A percentile compares a stretch with the other conserved stretches of the same genome.
Evolutionary conservation across 1,284 basidiomycete genomes (phyloP).

Genomic region (Golubevia sp.): DNA sequence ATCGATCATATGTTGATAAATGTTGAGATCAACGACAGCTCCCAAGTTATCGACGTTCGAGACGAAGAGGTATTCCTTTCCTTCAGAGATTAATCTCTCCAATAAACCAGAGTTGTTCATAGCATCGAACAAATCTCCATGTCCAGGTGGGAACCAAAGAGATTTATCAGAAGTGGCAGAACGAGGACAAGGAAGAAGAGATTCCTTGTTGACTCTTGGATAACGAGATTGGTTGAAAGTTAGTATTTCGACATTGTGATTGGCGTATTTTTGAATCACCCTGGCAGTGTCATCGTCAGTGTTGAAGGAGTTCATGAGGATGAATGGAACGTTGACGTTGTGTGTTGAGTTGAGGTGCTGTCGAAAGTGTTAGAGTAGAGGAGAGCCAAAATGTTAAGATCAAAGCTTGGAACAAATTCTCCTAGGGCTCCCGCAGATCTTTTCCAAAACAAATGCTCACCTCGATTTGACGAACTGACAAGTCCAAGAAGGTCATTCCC

Average conservation of each 20-base stretch:
- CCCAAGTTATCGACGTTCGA: constrained; percentile 99
- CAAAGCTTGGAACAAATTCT: neutral
- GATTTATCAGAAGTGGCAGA: constrained; percentile 88
- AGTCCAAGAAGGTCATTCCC: constrained; percentile 98
- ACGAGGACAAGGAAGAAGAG: constrained; percentile 85
- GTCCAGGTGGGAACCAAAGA: constrained; percentile 92
- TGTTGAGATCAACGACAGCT: constrained; percentile 78
- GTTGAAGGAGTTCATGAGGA: constrained; percentile 99
- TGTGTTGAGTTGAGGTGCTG: constrained; percentile 70
- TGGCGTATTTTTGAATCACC: constrained; percentile 99
- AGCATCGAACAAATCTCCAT: constrained; percentile 95
- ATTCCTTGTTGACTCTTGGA: constrained; percentile 95
- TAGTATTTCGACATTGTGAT: constrained; percentile 66
- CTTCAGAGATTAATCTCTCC: constrained; percentile 89
- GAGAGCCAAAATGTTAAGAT: neutral
- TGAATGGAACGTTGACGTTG: constrained; percentile 85
- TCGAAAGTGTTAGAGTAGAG: neutral
- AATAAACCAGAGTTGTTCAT: constrained; percentile 92
- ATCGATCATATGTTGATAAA: constrained; percentile 67
- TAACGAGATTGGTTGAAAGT: constrained; percentile 97
- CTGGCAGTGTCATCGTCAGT: constrained; percentile 68
- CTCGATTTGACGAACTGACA: constrained; percentile 96
- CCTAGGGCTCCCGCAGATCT: neutral
- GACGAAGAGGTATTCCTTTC: constrained; percentile 98
- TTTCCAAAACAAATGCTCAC: constrained; percentile 43